A percentile compares a stretch with the other conserved stretches of the same genome.
phyloP scores from a whole-genome alignment of 495 filamentous ascomycete genomes.

The Aspergillus heteromorphus region DNA sequence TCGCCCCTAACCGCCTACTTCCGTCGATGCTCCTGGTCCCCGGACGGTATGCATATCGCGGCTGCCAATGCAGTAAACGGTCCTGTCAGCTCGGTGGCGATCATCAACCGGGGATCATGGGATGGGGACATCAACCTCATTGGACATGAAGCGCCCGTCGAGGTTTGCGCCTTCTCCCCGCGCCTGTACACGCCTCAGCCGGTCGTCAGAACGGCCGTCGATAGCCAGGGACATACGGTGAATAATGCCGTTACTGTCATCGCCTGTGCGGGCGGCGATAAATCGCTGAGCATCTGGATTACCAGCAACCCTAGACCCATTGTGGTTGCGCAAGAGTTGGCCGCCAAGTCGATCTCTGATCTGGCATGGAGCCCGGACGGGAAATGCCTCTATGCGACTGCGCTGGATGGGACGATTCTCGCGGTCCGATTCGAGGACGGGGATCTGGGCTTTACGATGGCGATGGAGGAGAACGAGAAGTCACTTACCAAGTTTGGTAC shows the following conservation, averaged over 20 bases:
- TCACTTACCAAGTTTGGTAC: conserved; percentile 88
- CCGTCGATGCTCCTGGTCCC: conserved; percentile 91
- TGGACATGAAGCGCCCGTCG: conserved; percentile 92
- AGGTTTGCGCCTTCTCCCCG: conserved; percentile 96
- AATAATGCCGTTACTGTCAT: conserved; percentile 79
- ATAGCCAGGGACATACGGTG: conserved; percentile 29
- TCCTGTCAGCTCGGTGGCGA: conserved; percentile 92
- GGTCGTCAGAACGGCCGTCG: conserved; percentile 34
- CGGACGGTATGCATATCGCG: conserved; percentile 94
- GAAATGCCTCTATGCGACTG: conserved; percentile 75
- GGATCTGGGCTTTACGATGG: conserved; percentile 69
- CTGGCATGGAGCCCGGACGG: conserved; percentile 94
- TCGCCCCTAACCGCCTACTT: conserved; percentile 97
- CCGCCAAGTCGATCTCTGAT: conserved; percentile 86
- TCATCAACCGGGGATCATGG: conserved; percentile 88
- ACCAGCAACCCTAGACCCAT: conserved; percentile 88
- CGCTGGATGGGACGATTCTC: conserved; percentile 81
- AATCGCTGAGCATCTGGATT: conserved; percentile 93
- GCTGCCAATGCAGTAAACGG: conserved; percentile 96
- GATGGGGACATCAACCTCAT: conserved; percentile 96
- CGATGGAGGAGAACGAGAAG: conserved; percentile 83
- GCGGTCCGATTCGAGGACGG: conserved; percentile 65
- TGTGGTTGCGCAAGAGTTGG: conserved; percentile 79
- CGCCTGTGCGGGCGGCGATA: conserved; percentile 94
- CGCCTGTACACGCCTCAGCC: conserved; percentile 78